Evolutionary conservation across 2,329 filamentous ascomycete species (phyloP), one percentile per base, ranked within the genome.

Genomic region (Ophiostoma populinum): DNA sequence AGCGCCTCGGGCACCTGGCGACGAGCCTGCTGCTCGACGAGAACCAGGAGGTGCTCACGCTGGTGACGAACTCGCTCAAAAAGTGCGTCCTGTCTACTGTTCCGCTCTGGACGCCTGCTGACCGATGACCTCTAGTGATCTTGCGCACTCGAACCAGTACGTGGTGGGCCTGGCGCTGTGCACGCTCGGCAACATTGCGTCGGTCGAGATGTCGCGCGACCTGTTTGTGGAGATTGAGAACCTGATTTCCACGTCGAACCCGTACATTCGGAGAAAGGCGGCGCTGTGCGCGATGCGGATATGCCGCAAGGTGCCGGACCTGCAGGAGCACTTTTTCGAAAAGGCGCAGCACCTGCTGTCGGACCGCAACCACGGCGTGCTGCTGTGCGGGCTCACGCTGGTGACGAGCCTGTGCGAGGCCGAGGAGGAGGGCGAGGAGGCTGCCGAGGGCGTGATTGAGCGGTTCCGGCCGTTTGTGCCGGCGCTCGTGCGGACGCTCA

Each of bases 251-350:
- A 94, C 86, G 32, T 78, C 85, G 35, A 98, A 98, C 55, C 90
- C 90, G n/a, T 98, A 98, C 54, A 94, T 98, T 52, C 73, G 90
- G 47, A 74, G 90, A 47, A 98, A 98, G 63, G 90, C 90, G 13
- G 90, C 90, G 4, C 68, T 98, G n/a, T 98, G 90, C 58, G 90
- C 90, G 34, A 98, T 98, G 90, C 74, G 86, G 45, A 94, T 98
- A 65, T 94, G 86, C 60, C 79, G 85, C 48, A 98, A 98, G 57
- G 90, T 98, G 9, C 90, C 92, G 6, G 90, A 98, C 54, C 61
- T 98, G 36, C 83, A 93, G 56, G 92, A 98, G 55, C 86, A 98
- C 57, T 98, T 98, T 51, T 54, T 94, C 39, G 90, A 98, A 41
- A 95, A 95, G 55, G 81, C 87, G 12, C 80, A 90, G 42, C 67